phyloP scores from a whole-genome alignment of 2,329 filamentous ascomycete species.

The Elsinoe fawcettii region DNA sequence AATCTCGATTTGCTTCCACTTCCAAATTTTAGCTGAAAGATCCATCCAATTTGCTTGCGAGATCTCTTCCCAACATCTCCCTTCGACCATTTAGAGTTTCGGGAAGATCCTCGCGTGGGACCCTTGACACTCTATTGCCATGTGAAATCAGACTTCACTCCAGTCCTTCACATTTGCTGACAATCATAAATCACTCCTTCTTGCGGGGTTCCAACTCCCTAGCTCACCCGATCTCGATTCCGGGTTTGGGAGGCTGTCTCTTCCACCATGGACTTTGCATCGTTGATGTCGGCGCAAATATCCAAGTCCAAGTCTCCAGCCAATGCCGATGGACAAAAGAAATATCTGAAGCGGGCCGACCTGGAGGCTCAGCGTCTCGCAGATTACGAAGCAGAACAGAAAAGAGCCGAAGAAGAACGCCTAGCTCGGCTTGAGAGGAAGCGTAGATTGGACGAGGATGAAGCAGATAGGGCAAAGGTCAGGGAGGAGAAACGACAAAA shows the following conservation, averaged over 20 bases:
- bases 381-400: conserved; percentile 75
- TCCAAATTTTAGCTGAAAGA: too few species aligned
- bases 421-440: conserved; percentile 65
- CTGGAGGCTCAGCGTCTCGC: conserved; percentile 73
- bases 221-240: too few species aligned
- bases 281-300: conserved; percentile 88
- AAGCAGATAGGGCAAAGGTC: conserved; percentile 57
- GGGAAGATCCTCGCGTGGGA: background rate
- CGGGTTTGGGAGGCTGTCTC: too few species aligned
- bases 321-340: conserved; percentile 44
- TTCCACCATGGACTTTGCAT: conserved; percentile 86
- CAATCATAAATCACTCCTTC: too few species aligned
- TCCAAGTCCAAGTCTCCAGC: conserved; percentile 61
- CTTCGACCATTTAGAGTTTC: background rate
- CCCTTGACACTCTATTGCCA: background rate
- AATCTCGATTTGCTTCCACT: too few species aligned
- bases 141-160: background rate
- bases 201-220: too few species aligned
- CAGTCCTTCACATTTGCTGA: background rate
- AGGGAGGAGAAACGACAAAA: conserved; percentile 75
- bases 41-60: too few species aligned
- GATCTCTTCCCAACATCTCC: too few species aligned
- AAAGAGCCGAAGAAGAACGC: conserved; percentile 62
- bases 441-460: conserved; percentile 83
- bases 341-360: conserved; percentile 80